phyloP scores from a whole-genome alignment of 2,329 filamentous ascomycete species.

The Fusarium nurragi region DNA sequence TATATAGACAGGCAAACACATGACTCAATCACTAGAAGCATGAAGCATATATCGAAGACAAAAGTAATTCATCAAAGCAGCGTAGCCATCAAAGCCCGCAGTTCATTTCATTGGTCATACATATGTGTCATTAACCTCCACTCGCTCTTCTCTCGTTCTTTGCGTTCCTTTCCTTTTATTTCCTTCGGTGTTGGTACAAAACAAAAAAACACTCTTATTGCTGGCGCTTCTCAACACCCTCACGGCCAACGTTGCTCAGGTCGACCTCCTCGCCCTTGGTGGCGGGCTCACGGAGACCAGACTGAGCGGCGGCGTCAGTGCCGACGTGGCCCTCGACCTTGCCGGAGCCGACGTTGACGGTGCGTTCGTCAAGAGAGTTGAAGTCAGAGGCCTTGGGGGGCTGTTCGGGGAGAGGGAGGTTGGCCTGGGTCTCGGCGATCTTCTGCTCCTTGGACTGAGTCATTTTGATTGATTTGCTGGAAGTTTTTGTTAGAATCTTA shows the following conservation, averaged over 20 bases:
- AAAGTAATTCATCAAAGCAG: neutral
- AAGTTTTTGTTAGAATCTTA: neutral
- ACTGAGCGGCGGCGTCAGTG: slow-evolving; percentile 57
- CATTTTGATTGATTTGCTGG: slow-evolving; percentile 47
- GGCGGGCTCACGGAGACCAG: slow-evolving; percentile 67
- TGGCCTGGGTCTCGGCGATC: slow-evolving; percentile 74
- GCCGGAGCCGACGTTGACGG: slow-evolving; percentile 75
- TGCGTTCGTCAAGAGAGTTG: slow-evolving; percentile 75
- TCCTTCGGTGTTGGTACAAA: neutral
- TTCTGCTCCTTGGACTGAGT: slow-evolving; percentile 67
- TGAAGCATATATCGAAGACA: neutral
- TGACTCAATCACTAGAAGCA: neutral
- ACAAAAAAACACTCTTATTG: slow-evolving; percentile 10
- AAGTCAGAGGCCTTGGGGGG: slow-evolving; percentile 81
- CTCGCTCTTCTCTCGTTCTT: neutral
- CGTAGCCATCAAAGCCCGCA: neutral
- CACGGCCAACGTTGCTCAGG: slow-evolving; percentile 69
- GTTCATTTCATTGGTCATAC: slow-evolving; percentile 21
- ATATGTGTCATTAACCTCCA: slow-evolving; percentile 25
- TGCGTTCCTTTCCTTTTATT: neutral
- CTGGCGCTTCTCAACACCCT: slow-evolving; percentile 53
- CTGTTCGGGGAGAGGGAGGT: slow-evolving; percentile 82
- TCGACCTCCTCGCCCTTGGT: slow-evolving; percentile 65
- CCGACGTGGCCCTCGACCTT: slow-evolving; percentile 63
- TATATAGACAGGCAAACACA: too few relatives aligned